These are phyloP conservation scores for Hanseniaspora thailandica DNA, from an alignment of 805 yeast genomes.

Conservation along the genomic window DNA sequence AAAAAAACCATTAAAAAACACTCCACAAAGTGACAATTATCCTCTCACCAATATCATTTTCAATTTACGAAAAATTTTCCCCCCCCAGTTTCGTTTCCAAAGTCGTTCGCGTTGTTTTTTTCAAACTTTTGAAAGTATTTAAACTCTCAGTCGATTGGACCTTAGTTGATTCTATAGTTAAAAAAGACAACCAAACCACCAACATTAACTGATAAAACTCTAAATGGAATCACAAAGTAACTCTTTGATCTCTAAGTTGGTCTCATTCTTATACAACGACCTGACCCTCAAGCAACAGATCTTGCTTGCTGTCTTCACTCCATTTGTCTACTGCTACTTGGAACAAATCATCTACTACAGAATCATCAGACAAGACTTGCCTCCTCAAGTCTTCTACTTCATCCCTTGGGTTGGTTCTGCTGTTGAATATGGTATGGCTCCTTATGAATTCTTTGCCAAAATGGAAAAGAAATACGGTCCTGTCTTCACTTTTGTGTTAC, in stretches of 20 bases:
- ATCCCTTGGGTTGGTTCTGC: slow-evolving; percentile 96
- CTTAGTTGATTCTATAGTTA: not conserved
- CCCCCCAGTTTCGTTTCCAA: too few relatives aligned
- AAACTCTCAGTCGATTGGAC: too few relatives aligned
- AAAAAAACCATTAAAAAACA: too few relatives aligned
- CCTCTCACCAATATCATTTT: too few relatives aligned
- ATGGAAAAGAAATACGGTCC: slow-evolving; percentile 83
- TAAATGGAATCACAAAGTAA: not conserved
- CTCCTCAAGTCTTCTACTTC: slow-evolving; percentile 83
- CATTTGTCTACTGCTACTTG: slow-evolving; percentile 50
- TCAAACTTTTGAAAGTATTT: too few relatives aligned
- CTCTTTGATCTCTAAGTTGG: slow-evolving; percentile 3
- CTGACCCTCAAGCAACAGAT: slow-evolving; percentile 24
- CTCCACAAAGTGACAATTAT: too few relatives aligned
- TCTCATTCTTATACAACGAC: slow-evolving; percentile 4
- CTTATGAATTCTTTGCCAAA: slow-evolving; percentile 74
- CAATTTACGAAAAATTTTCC: too few relatives aligned
- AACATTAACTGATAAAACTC: too few relatives aligned
- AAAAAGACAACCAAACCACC: too few relatives aligned
- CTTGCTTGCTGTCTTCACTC: slow-evolving; percentile 31
- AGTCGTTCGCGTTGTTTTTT: too few relatives aligned
- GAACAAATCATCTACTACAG: slow-evolving; percentile 59
- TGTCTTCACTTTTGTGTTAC: slow-evolving; percentile 75
- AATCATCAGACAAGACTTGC: slow-evolving; percentile 58
- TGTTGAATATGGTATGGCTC: slow-evolving; percentile 78